Evolutionary conservation across 2,329 filamentous ascomycete species (phyloP), one percentile per base, ranked within the genome.

Genomic region (Biscogniauxia marginata): DNA sequence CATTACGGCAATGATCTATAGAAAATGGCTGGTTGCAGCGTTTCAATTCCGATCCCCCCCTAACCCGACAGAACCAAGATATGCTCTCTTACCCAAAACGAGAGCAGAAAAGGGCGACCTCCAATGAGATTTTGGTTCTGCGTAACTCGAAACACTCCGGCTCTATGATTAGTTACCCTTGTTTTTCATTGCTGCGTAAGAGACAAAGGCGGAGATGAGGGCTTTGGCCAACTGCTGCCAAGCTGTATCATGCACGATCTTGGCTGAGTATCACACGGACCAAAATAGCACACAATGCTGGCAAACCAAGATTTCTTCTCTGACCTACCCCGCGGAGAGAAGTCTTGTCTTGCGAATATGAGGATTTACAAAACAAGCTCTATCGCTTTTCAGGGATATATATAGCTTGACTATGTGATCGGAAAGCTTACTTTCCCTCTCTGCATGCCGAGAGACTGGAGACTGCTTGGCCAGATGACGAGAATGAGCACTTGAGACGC

Each of bases 21-120:
- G 24, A 39, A 21, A 34, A 52, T 44, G 45, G 39, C 18, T 21
- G 49, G 19, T 47, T 25, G 13, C n/a, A 39, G 39, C 49, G 58
- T 60, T 57, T 60, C 58, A 48, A 58, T 48, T 9, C 50, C 22
- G 30, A 39, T 39, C 9, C 13, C 30, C 30, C 30, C 30, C 24
- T 11, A 25, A 6, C 24, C 24, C 30, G 30, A n/a, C 3, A 39
- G 30, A 39, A 39, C 30, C 30, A 39, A 39, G 30, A 39, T 39
- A 39, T 16, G 13, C n/a, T 16, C 30, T 39, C 30, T 39, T 39
- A 11, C 30, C 30, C 30, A 39, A 2, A 39, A 16, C 9, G 9
- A n/a, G 30, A 39, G 30, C 6, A 39, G 6, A n/a, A 9, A 11
- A 11, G 9, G 11, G 30, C 2, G 2, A 39, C 30, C n/a, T 9